Percentiles rank a stretch among this genome's conserved stretches.
Evolutionary conservation across 139 green algal species (phyloP).

Genomic region (Chlorella sp.): DNA sequence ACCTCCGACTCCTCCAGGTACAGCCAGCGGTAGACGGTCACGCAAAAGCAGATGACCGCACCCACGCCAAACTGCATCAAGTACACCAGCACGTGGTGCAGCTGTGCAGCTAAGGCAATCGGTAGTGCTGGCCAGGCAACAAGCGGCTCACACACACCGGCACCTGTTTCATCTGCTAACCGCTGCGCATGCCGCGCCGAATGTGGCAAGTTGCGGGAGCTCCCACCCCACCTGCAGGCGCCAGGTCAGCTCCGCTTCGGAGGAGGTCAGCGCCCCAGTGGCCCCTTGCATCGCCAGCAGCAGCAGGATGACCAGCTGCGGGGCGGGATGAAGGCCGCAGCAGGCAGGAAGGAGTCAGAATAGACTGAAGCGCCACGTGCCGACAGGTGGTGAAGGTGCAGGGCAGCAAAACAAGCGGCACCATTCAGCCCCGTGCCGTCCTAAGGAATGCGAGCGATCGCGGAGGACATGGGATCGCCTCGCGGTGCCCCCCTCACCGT

Average conservation of each 20-base stretch:
- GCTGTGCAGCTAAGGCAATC: background rate
- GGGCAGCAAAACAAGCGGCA: too few relatives aligned
- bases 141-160: too few relatives aligned
- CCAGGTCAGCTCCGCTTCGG: slow-evolving; percentile 4
- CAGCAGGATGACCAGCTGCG: slow-evolving; percentile 37
- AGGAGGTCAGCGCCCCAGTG: background rate
- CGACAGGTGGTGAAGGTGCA: too few relatives aligned
- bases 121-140: too few relatives aligned
- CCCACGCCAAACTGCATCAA: slow-evolving; percentile 54
- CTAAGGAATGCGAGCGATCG: too few relatives aligned
- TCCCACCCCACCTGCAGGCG: slow-evolving; percentile 15
- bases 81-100: background rate
- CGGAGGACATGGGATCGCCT: too few relatives aligned
- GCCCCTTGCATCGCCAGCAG: slow-evolving; percentile 33
- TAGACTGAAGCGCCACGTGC: too few relatives aligned
- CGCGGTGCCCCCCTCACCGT: background rate
- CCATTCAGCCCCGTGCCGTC: too few relatives aligned
- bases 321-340: too few relatives aligned
- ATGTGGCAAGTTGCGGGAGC: background rate
- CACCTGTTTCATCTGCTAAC: too few relatives aligned
- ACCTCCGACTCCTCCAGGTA: slow-evolving; percentile 43
- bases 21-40: slow-evolving; percentile 46
- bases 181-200: too few relatives aligned
- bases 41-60: slow-evolving; percentile 35
- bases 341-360: too few relatives aligned